These are phyloP conservation scores for Circinella umbellata DNA, from an alignment of 371 early-diverging fungal genomes.

Conservation along the genomic window DNA sequence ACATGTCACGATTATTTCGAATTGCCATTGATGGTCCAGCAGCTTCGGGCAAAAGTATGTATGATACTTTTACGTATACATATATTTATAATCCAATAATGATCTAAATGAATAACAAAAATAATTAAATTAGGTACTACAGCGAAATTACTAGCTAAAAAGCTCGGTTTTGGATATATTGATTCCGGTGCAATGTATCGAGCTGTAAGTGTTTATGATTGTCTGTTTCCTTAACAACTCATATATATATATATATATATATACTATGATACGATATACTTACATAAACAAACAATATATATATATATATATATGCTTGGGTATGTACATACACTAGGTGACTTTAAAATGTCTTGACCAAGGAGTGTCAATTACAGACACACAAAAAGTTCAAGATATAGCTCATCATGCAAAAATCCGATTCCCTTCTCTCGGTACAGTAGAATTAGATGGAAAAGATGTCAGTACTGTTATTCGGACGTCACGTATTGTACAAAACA, in stretches of 20 bases:
- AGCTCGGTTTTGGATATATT: constrained; percentile 78
- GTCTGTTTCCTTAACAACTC: neutral
- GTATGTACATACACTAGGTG: constrained; percentile 37
- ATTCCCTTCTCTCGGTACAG: constrained; percentile 39
- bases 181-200: constrained; percentile 82
- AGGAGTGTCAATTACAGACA: constrained; percentile 39
- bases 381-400: constrained; percentile 33
- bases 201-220: constrained; percentile 43
- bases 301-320: neutral
- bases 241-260: neutral
- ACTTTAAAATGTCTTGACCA: constrained; percentile 58
- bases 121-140: constrained; percentile 61
- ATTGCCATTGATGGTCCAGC: constrained; percentile 96
- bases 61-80: neutral
- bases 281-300: neutral
- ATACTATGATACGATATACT: too few relatives aligned
- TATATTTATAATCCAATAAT: constrained; percentile 5
- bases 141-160: constrained; percentile 72
- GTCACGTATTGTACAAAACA: constrained; percentile 65
- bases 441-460: constrained; percentile 68
- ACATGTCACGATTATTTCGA: constrained; percentile 61
- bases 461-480: constrained; percentile 73
- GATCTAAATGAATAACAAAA: too few relatives aligned
- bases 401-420: constrained; percentile 29
- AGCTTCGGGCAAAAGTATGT: constrained; percentile 87